Percentiles rank a stretch among this genome's conserved stretches.
These are phyloP conservation scores for Castanea sativa DNA, from an alignment of 306 rosid genomes.

Conservation along the genomic window DNA sequence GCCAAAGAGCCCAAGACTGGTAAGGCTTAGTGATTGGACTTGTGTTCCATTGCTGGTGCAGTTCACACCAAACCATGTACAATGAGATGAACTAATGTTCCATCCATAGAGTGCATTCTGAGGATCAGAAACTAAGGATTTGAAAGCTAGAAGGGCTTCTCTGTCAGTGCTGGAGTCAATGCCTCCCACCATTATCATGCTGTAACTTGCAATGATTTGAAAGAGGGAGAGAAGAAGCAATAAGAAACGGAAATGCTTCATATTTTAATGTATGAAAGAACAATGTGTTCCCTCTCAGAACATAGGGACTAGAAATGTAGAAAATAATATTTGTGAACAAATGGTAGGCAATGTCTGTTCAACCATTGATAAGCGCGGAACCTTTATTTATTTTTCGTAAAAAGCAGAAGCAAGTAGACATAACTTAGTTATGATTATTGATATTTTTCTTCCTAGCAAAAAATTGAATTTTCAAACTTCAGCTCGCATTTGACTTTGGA, in stretches of 20 bases:
- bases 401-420: too few species aligned
- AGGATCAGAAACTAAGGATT: conserved; percentile 29
- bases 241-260: not conserved
- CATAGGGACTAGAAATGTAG: too few species aligned
- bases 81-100: conserved; percentile 23
- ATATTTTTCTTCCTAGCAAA: too few species aligned
- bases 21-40: conserved; percentile 34
- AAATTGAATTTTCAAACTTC: too few species aligned
- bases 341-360: too few species aligned
- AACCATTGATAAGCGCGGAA: too few species aligned
- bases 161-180: conserved; percentile 3
- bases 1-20: conserved; percentile 26
- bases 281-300: too few species aligned
- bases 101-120: conserved; percentile 11
- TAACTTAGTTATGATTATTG: too few species aligned
- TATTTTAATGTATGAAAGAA: not conserved
- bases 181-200: not conserved
- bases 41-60: conserved; percentile 27
- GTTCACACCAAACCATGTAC: conserved; percentile 34
- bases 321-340: too few species aligned
- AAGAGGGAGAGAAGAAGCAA: not conserved
- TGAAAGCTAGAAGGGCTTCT: conserved; percentile 32
- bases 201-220: not conserved
- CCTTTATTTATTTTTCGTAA: too few species aligned
- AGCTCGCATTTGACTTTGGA: too few species aligned